Evolutionary conservation across 2,329 filamentous ascomycete genomes (phyloP).

Genomic region (Hawksworthiomyces lignivorus): DNA sequence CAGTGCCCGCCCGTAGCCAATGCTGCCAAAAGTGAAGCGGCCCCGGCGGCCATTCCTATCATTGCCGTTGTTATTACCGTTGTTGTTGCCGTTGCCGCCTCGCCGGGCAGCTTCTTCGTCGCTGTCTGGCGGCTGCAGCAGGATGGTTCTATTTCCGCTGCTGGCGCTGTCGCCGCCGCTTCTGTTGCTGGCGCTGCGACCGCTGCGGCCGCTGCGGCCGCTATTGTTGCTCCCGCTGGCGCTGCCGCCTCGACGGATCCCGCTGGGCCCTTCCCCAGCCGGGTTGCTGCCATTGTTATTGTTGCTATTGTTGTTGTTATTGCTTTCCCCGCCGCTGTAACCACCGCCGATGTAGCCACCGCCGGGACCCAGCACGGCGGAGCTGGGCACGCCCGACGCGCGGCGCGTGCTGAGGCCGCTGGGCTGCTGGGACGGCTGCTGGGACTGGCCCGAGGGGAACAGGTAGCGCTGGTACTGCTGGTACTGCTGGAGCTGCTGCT

Average conservation of each 20-base stretch:
- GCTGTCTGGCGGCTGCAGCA: not conserved
- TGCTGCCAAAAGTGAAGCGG: slow-evolving; percentile 5
- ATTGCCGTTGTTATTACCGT: not conserved
- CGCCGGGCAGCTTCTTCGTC: too few species aligned
- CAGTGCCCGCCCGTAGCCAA: slow-evolving; percentile 5
- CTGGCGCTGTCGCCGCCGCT: too few species aligned
- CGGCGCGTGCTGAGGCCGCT: slow-evolving; percentile 17
- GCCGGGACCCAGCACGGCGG: slow-evolving; percentile 8
- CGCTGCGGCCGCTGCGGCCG: not conserved
- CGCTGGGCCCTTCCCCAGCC: not conserved
- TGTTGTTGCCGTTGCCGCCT: too few species aligned
- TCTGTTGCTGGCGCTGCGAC: not conserved
- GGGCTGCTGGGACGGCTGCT: not conserved
- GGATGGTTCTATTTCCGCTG: not conserved
- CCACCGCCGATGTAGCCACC: not conserved
- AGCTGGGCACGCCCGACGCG: slow-evolving; percentile 12
- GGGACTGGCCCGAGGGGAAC: not conserved
- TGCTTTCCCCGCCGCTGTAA: not conserved
- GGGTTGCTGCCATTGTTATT: too few species aligned
- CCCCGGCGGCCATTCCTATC: not conserved
- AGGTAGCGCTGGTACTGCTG: slow-evolving; percentile 16
- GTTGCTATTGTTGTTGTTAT: not conserved
- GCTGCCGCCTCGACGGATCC: not conserved
- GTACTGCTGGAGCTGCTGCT: slow-evolving; percentile 6
- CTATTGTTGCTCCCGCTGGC: not conserved